Evolutionary conservation across 2,329 filamentous ascomycete species (phyloP).

Genomic region (Xylariaceae sp.): DNA sequence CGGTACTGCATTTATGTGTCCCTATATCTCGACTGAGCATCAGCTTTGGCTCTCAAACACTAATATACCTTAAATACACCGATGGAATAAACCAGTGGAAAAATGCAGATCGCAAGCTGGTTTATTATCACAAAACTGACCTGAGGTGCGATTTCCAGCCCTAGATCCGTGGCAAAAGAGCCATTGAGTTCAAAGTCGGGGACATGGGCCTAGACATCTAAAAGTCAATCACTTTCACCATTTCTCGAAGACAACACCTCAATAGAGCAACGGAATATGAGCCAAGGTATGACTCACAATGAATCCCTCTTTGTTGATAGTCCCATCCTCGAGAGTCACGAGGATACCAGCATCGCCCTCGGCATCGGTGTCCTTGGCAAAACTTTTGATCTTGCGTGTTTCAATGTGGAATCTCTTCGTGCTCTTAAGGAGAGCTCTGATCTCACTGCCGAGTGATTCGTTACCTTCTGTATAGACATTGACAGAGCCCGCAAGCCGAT

Average conservation of each 20-base stretch:
- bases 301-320: constrained; percentile 37
- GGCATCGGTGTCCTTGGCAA: constrained; percentile 18
- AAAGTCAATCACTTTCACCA: background rate
- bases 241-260: background rate
- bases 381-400: constrained; percentile 23
- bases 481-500: constrained; percentile 40
- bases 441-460: constrained; percentile 28
- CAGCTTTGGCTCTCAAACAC: too few species aligned
- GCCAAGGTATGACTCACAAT: constrained; percentile 24
- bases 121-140: too few species aligned
- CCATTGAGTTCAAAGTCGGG: constrained; percentile 39
- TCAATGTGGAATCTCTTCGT: constrained; percentile 39
- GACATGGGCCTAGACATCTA: constrained; percentile 28
- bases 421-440: constrained; percentile 27
- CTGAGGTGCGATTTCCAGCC: constrained; percentile 38
- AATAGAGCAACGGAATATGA: background rate
- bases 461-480: constrained; percentile 53
- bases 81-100: too few species aligned
- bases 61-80: too few species aligned
- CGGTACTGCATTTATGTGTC: constrained; percentile 41
- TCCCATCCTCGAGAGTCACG: constrained; percentile 35
- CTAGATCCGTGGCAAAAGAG: constrained; percentile 42
- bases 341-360: constrained; percentile 23
- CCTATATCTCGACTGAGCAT: constrained; percentile 16
- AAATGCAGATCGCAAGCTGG: too few species aligned